Base-by-base conservation (phyloP, 2,329 filamentous ascomycete species). In the Colletotrichum falcatum region DNA sequence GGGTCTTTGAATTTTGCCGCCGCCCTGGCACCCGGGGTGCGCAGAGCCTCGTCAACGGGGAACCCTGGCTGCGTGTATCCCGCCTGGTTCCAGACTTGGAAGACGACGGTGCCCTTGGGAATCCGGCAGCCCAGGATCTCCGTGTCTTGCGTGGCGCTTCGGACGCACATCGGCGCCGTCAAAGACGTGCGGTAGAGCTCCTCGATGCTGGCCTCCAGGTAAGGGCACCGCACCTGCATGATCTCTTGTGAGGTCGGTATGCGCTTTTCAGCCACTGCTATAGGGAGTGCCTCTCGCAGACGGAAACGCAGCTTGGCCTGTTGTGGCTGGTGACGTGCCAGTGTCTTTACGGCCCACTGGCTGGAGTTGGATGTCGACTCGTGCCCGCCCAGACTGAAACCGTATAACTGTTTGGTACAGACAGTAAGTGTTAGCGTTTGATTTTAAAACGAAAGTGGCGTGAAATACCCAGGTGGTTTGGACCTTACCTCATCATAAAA, bases 401-500 rank as follows among this genome's bases (percentile, higher is more conserved):
- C 77, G 46, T 77, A 75, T 20, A 76, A 63, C 75, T 76, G 26
- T 39, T n/a, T 20, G 61, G 5, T 35, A 20, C 42, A 23, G 46
- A 23, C 23, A 30, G 3, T 9, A 7, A 8, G 7, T 53, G 16
- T 61, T 61, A 58, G 35, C 5, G 8, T 14, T 5, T n/a, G 18
- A 3, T 6, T 14, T 11, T 35, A 16, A 2, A 23, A 9, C 7
- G 23, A 7, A 2, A 14, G 5, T 4, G 23, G 8, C 16, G 0
- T 3, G 1, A 5, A 18, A 1, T 3, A 42, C 39, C 18, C 4
- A 20, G 0, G 23, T 39, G 35, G 11, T 23, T 23, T 18, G 14
- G 30, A n/a, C 53, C 74, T 39, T 61, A 78, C 78, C 74, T 82
- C 80, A 65, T 80, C 78, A 37, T 74, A 73, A n/a, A 82, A 79